Conservation (phyloP, 495 filamentous ascomycete genomes). For the Lophiotrema nucula region DNA sequence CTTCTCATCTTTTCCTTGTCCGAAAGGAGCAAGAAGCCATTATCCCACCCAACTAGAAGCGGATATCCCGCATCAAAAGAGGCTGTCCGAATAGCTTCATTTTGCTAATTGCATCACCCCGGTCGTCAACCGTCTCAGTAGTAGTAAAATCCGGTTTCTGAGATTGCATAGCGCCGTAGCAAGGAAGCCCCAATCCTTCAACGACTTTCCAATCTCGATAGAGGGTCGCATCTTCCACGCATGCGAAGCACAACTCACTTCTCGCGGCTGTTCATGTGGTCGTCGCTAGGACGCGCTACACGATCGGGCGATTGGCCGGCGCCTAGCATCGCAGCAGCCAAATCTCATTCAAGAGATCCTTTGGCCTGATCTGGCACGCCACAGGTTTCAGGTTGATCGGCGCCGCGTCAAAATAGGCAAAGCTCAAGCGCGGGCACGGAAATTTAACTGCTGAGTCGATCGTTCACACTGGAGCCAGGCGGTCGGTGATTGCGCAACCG, state of each 20-base stretch:
- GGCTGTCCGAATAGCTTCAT: too few species aligned
- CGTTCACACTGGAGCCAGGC: slow-evolving; percentile 32
- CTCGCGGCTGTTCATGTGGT: slow-evolving; percentile 6
- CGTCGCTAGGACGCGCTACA: neutral
- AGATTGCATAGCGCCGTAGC: too few species aligned
- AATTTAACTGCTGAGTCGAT: slow-evolving; percentile 34
- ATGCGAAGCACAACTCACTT: too few species aligned
- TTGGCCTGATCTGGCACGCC: slow-evolving; percentile 27
- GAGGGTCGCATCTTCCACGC: too few species aligned
- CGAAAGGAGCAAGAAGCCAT: slow-evolving; percentile 12
- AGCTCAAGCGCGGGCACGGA: slow-evolving; percentile 26
- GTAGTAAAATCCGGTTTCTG: too few species aligned
- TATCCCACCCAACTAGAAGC: neutral
- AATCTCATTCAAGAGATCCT: slow-evolving; percentile 24
- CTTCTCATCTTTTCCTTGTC: neutral
- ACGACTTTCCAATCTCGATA: too few species aligned
- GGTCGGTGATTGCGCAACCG: slow-evolving; percentile 39
- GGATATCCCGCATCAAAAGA: too few species aligned
- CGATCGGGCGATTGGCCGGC: slow-evolving; percentile 8
- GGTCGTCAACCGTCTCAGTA: too few species aligned
- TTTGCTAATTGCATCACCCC: too few species aligned
- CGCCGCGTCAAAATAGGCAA: slow-evolving; percentile 22
- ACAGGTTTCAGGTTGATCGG: slow-evolving; percentile 35
- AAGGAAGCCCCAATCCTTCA: too few species aligned
- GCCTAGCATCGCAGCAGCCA: slow-evolving; percentile 2